A percentile compares a stretch with the other conserved stretches of the same genome.
Conservation (phyloP, 192 early-diverging fungal species). For the Coemansia sp. region DNA sequence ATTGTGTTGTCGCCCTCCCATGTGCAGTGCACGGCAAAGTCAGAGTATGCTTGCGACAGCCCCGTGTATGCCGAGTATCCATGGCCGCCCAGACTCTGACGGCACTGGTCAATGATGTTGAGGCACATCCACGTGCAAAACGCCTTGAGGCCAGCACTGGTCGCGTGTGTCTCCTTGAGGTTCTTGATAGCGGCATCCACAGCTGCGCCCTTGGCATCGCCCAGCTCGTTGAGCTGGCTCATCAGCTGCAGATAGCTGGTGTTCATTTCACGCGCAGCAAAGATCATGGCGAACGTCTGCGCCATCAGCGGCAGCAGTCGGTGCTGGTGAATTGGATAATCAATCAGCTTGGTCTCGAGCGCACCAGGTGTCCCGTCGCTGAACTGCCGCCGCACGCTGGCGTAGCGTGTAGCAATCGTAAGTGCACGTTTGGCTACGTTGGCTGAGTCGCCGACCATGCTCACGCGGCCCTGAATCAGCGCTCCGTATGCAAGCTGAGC, state of each 20-base stretch:
- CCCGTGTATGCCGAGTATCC: conserved; percentile 93
- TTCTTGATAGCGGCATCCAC: conserved; percentile 64
- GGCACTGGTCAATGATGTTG: conserved; percentile 87
- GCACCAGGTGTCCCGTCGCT: conserved; percentile 58
- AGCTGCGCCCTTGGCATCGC: conserved; percentile 60
- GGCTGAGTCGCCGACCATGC: conserved; percentile 81
- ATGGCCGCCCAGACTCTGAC: conserved; percentile 88
- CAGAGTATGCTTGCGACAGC: conserved; percentile 78
- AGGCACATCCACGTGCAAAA: conserved; percentile 92
- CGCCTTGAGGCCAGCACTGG: conserved; percentile 87
- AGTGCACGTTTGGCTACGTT: conserved; percentile 87
- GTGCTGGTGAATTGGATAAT: conserved; percentile 93
- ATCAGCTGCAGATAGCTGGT: conserved; percentile 78
- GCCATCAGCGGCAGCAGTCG: conserved; percentile 90
- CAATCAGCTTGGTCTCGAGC: conserved; percentile 84
- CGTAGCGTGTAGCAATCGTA: conserved; percentile 88
- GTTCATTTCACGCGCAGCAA: conserved; percentile 81
- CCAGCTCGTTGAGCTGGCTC: conserved; percentile 68
- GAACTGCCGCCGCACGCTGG: conserved; percentile 90
- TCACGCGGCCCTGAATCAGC: conserved; percentile 78
- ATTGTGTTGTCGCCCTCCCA: conserved; percentile 94
- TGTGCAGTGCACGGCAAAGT: conserved; percentile 89
- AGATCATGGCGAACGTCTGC: conserved; percentile 87
- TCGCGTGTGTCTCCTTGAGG: conserved; percentile 90
- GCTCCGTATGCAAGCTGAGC: conserved; percentile 87